These are phyloP conservation scores for Didymella keratinophila DNA, from an alignment of 2,329 filamentous ascomycete genomes.

Conservation along the genomic window DNA sequence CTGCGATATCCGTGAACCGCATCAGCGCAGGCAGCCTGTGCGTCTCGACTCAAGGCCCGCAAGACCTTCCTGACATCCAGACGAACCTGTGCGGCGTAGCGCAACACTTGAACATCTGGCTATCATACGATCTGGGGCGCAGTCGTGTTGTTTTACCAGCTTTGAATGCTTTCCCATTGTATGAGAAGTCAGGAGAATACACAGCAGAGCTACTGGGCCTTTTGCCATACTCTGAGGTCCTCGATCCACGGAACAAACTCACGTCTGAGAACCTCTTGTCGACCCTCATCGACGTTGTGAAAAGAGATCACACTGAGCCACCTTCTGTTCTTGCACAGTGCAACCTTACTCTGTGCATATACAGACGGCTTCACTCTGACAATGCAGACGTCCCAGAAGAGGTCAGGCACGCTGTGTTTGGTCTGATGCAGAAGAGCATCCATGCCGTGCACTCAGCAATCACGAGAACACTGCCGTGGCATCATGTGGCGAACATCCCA, in stretches of 20 bases:
- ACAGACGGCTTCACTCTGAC: conserved; percentile 4
- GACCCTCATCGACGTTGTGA: conserved; percentile 1
- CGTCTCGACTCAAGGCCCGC: background rate
- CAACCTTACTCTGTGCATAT: conserved; percentile 6
- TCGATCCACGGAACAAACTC: conserved; percentile 6
- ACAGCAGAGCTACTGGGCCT: conserved; percentile 8
- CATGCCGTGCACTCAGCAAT: conserved; percentile 8
- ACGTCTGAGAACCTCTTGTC: background rate
- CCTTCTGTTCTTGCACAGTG: conserved; percentile 8
- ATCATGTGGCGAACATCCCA: conserved; percentile 10
- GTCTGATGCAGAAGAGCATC: conserved; percentile 3
- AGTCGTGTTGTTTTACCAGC: conserved; percentile 4
- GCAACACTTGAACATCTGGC: conserved; percentile 13
- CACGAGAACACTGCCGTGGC: conserved; percentile 1
- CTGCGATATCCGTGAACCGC: background rate
- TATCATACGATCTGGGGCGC: conserved; percentile 12
- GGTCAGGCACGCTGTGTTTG: background rate
- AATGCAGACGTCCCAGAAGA: background rate
- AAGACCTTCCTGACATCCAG: background rate
- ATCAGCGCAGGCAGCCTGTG: background rate
- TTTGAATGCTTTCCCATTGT: conserved; percentile 1
- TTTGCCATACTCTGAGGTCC: conserved; percentile 4
- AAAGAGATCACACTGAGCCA: conserved; percentile 5
- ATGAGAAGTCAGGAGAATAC: background rate
- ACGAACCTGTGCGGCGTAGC: conserved; percentile 6